A percentile compares a stretch with the other conserved stretches of the same genome.
These are phyloP conservation scores for Ascocoryne sarcoides DNA, from an alignment of 2,329 filamentous ascomycete genomes.

Conservation along the genomic window DNA sequence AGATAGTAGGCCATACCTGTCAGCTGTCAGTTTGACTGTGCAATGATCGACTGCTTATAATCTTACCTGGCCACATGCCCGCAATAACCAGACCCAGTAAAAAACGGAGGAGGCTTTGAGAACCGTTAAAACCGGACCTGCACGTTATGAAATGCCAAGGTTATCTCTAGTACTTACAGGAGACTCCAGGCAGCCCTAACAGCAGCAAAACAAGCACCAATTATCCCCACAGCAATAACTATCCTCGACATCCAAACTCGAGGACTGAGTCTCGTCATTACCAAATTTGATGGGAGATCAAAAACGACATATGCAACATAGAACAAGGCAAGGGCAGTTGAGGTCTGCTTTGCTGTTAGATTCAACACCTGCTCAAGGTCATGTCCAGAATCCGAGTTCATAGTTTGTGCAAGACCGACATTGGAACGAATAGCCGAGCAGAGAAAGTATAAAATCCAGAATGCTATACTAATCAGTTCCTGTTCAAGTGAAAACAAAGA, in stretches of 20 bases:
- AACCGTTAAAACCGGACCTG: too few species aligned
- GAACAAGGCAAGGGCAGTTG: constrained; percentile 77
- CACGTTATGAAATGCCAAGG: too few species aligned
- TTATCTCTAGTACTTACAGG: constrained; percentile 29
- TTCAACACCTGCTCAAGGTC: constrained; percentile 65
- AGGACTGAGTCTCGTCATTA: constrained; percentile 80
- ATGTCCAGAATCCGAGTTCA: constrained; percentile 66
- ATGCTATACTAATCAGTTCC: constrained; percentile 41
- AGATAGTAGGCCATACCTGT: constrained; percentile 81
- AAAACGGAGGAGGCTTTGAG: constrained; percentile 60
- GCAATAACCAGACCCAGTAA: constrained; percentile 81
- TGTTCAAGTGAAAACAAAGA: neutral
- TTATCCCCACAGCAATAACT: constrained; percentile 76
- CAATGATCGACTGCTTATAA: neutral
- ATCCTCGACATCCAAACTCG: constrained; percentile 90
- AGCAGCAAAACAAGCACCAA: constrained; percentile 75
- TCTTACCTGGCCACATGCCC: constrained; percentile 72
- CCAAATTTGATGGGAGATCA: constrained; percentile 77
- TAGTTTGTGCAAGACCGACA: constrained; percentile 88
- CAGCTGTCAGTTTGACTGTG: neutral
- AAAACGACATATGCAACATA: constrained; percentile 90
- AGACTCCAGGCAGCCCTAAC: constrained; percentile 78
- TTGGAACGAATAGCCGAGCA: constrained; percentile 89
- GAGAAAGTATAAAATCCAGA: constrained; percentile 87
- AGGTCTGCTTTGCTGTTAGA: constrained; percentile 67